Conservation (phyloP, 2,329 filamentous ascomycete genomes). For the Atkinsonella texensis region DNA sequence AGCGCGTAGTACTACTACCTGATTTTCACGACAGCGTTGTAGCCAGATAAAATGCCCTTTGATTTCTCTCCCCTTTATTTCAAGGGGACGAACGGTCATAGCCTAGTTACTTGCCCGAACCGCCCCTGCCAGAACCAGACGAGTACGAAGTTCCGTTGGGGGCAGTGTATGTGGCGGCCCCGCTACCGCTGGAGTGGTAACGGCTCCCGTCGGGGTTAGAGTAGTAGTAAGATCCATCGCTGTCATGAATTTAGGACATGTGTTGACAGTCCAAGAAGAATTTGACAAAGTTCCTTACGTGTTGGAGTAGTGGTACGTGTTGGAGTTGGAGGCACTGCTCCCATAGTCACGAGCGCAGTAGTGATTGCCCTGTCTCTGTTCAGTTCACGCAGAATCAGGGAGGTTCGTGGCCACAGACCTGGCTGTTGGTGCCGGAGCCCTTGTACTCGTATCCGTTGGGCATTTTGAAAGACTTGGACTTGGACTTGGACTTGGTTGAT, state of each 20-base stretch:
- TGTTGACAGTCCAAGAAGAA: too few species aligned
- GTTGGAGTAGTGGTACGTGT: conserved; percentile 60
- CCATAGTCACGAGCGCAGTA: conserved; percentile 56
- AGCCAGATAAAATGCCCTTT: too few species aligned
- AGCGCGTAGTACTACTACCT: not conserved
- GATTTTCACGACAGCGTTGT: not conserved
- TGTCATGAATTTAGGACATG: conserved; percentile 11
- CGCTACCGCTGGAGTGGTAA: conserved; percentile 52
- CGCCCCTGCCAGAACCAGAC: not conserved
- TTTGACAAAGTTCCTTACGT: conserved; percentile 17
- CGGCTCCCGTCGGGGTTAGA: conserved; percentile 56
- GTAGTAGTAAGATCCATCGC: conserved; percentile 62
- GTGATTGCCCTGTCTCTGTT: conserved; percentile 47
- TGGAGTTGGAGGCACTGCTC: conserved; percentile 39
- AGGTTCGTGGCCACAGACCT: conserved; percentile 28
- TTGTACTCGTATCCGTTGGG: conserved; percentile 28
- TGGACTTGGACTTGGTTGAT: not conserved
- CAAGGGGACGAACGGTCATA: too few species aligned
- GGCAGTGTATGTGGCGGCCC: conserved; percentile 48
- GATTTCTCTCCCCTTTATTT: too few species aligned
- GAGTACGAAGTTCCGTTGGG: conserved; percentile 17
- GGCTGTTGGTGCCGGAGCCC: conserved; percentile 48
- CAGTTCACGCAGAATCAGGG: not conserved
- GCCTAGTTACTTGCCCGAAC: conserved; percentile 3
- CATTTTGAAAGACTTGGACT: conserved; percentile 7